Base-by-base conservation (phyloP, 768 basidiomycete genomes). In the Cantharellus cinnabarinus region DNA sequence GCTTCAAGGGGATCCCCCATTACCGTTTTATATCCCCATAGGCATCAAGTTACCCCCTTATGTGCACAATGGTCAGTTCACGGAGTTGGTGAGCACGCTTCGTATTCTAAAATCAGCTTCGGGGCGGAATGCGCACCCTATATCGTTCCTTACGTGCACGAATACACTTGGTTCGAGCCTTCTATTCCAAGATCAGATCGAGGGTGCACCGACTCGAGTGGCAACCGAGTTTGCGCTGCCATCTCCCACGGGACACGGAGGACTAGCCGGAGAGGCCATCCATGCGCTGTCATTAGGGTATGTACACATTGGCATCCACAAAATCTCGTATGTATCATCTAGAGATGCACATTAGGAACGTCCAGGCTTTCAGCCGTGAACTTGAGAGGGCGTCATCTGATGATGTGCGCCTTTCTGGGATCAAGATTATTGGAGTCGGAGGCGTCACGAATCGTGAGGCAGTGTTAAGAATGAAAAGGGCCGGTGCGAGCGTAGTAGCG, bases 41-140 rank as follows among this genome's bases (percentile, higher is more conserved):
- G 89, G 87, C 10, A 71, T 89, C 57, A 89, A 89, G 68, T 74
- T 90, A 41, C 82, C 88, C 0, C 88, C 87, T 34, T 89, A 81
- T 67, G 75, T 80, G 41, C 76, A 77, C 65, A 68, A 70, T 42
- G 74, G 75, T 35, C 84, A 85, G 65, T 83, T 87, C 66, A 68
- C 66, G 10, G 74, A 76, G 14, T 72, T 82, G 63, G 62, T 85
- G 29, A 67, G 71, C 5, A 69, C 68, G 51, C 66, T 87, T 48
- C 68, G 70, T 42, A 64, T 65, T n/a, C 72, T 79, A 10, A 66
- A 15, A 57, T 64, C 42, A 10, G 57, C 41, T 15, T 50, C 34
- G 35, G 44, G 50, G 56, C 41, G 35, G 29, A 44, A 50, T 0
- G 5, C 44, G 7, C 75, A 75, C 60, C 77, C 82, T 3, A 73